These are phyloP conservation scores for Hyaloraphidium curvatum DNA, from an alignment of 192 early-diverging fungal genomes.

Conservation along the genomic window DNA sequence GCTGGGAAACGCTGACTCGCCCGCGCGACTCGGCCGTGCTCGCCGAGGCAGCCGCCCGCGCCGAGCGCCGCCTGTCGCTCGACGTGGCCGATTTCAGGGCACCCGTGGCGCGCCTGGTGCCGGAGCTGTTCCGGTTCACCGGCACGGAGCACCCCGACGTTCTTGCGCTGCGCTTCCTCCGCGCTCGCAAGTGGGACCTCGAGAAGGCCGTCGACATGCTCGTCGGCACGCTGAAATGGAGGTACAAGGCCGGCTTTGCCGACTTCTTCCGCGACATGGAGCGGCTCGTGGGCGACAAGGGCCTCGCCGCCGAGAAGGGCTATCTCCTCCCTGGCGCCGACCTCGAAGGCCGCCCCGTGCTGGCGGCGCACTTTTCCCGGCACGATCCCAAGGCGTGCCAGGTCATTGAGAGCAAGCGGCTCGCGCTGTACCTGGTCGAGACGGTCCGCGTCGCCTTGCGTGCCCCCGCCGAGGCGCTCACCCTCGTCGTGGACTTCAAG, in stretches of 20 bases:
- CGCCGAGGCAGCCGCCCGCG: no score
- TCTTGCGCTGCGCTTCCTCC: conserved; percentile 55
- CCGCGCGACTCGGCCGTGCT: no score
- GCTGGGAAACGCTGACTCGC: no score
- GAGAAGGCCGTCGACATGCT: conserved; percentile 54
- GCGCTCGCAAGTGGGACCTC: conserved; percentile 78
- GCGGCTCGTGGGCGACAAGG: conserved; percentile 20
- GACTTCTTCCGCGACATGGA: conserved; percentile 35
- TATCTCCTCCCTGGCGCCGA: conserved; percentile 27
- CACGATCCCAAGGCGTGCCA: conserved; percentile 30
- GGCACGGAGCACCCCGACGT: conserved; percentile 51
- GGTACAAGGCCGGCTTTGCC: conserved; percentile 34
- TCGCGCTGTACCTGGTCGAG: conserved; percentile 26
- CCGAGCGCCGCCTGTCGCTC: no score
- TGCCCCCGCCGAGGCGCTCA: conserved; percentile 35
- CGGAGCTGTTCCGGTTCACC: conserved; percentile 29
- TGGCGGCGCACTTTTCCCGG: conserved; percentile 26
- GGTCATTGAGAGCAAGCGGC: conserved; percentile 4
- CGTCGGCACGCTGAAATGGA: conserved; percentile 49
- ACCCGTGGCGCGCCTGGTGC: no score
- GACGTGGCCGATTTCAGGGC: no score
- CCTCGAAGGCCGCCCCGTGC: conserved; percentile 29
- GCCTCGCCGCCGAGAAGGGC: conserved; percentile 28
- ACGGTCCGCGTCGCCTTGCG: conserved; percentile 28
- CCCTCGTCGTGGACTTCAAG: conserved; percentile 63